phyloP scores from a whole-genome alignment of 352 stramenopile genomes.

The Pythium insidiosum region DNA sequence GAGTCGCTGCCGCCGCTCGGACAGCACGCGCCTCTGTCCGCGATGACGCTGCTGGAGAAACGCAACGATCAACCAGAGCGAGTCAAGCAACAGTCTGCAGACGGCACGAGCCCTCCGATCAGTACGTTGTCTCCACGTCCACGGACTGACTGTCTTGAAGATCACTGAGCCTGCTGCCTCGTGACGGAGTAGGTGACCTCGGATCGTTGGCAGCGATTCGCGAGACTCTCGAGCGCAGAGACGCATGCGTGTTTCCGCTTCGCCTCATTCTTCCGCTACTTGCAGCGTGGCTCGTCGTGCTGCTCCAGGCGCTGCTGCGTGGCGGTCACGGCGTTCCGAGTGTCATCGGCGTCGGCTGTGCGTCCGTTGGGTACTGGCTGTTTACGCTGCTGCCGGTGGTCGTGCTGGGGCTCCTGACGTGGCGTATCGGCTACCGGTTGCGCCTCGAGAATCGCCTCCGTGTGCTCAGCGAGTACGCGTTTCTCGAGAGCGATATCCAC shows the following conservation, averaged over 20 bases:
- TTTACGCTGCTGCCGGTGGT: constrained; percentile 81
- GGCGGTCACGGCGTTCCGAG: constrained; percentile 61
- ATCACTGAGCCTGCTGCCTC: too few species aligned
- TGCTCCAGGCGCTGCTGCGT: constrained; percentile 63
- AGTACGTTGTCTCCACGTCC: constrained; percentile 10
- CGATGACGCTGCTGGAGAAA: constrained; percentile 12
- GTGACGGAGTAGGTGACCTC: too few species aligned
- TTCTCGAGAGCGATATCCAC: constrained; percentile 91
- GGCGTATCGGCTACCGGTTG: constrained; percentile 44
- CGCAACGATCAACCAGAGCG: not conserved
- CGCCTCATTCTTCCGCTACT: constrained; percentile 47
- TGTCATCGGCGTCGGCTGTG: constrained; percentile 91
- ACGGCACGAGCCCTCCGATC: constrained; percentile 4
- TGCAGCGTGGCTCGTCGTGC: constrained; percentile 58
- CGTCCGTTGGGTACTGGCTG: constrained; percentile 89
- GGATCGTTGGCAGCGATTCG: constrained; percentile 38
- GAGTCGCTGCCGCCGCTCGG: constrained; percentile 37
- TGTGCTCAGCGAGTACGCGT: constrained; percentile 60
- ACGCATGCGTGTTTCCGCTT: constrained; percentile 48
- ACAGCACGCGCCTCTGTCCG: constrained; percentile 6
- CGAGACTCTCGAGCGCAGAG: constrained; percentile 31
- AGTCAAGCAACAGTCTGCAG: not conserved
- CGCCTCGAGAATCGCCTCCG: constrained; percentile 67
- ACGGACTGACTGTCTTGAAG: not conserved
- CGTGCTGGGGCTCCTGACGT: constrained; percentile 56